Base-by-base conservation (phyloP, 192 early-diverging fungal species). In the Backusella luteola region DNA sequence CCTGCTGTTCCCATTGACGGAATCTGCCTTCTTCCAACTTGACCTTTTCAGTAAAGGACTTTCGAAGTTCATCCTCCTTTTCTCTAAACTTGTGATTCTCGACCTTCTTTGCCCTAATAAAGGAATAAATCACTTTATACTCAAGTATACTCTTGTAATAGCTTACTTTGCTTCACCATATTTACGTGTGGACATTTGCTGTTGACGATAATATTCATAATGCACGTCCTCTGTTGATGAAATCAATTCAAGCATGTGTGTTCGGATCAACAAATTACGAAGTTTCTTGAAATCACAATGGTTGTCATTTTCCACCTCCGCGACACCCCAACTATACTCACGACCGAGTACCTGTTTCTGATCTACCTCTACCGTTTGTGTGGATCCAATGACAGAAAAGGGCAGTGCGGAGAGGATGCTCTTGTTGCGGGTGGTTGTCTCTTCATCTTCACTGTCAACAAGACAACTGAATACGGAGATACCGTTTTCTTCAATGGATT, bases 31-130 rank as follows among this genome's bases (percentile, higher is more conserved):
- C 98, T 85, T 99, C 97, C 73, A 91, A 81, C 75, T 95, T 90
- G 69, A 99, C 98, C 84, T 99, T 97, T 83, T 99, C 98, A 26
- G 97, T 98, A 83, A 99, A 99, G 68, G 95, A 89, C 81, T 96
- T 96, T 74, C 97, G 91, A 81, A 99, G 91, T 53, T 88, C 90
- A 80, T 98, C 98, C 86, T 99, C 98, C 85, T 99, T 97, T 69
- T 98, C 95, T 85, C 97, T 96, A 93, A 98, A 97, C 86, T 96
- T 96, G 77, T 90, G 91, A 85, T 97, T 94, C 81, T 92, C 91
- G 41, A 81, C 83, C 80, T 92, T 93, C 81, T 89, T 93, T 81
- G 89, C 86, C 87, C 86, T 94, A 74, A 56, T 69, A 35, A 53
- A 53, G 6, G 11, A 46, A 34, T 17, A 9, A 39, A 39, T 12